Base-by-base conservation (phyloP, 2,329 filamentous ascomycete species). In the Curvularia hawaiiensis region DNA sequence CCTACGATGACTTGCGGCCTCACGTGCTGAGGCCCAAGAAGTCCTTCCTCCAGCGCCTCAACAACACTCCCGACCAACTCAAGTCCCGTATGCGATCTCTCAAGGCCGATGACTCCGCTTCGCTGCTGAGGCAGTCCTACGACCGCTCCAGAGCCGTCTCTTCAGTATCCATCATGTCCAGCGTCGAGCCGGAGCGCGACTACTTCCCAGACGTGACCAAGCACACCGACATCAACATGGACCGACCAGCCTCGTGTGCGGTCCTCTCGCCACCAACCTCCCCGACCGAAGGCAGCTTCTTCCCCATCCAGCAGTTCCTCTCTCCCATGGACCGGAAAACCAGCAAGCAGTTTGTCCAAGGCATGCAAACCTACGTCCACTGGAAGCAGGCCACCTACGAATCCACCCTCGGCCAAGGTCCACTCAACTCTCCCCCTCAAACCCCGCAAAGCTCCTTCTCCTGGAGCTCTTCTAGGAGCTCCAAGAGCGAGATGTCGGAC, bases 1-100 rank as follows among this genome's bases (percentile, higher is more conserved):
- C 50, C 10, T 58, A 58, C 30, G 47, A 58, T 9, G 54, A 63
- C 30, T 53, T 62, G 20, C 50, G 50, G 4, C 56, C 59, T 20
- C 47, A 58, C n/a, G 41, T 52, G 10, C 30, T 58, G 28, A 57
- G 57, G 38, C 50, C 52, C 24, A 61, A 59, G 57, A 61, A 58
- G 52, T 62, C 61, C 14, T 63, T 65, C 52, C 44, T 65, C 44
- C 58, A 63, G 30, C 59, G 58, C 40, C 47, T 65, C 28, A 62
- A 61, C 30, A 54, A 61, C 35, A 58, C 52, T 7, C 56, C 60
- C 40, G 56, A 54, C 28, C 43, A 58, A 10, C 49, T 62, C 45
- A 54, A 52, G 9, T 50, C 61, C 2, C 58, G 61, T 35, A 58
- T 62, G 54, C 62, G 61, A 22, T 59, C 54, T 3, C 54, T 51